Evolutionary conservation across 345 rosid genomes (phyloP).

Genomic region (Hevea brasiliensis): DNA sequence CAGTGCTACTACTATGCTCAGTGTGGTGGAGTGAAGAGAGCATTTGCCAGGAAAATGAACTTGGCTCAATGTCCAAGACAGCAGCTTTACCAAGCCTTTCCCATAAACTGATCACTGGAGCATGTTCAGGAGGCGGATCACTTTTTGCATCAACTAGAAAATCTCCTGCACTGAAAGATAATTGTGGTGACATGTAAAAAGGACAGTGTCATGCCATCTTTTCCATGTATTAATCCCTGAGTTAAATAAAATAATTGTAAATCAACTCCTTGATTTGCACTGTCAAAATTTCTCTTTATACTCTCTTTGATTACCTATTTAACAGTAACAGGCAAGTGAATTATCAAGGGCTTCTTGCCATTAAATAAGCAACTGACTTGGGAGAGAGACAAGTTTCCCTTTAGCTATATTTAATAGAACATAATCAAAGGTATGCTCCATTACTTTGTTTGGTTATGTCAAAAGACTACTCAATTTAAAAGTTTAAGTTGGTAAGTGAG

Average conservation of each 20-base stretch:
- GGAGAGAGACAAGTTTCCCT: no score
- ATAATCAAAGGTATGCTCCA: no score
- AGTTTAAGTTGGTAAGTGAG: no score
- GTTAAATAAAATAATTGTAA: not conserved
- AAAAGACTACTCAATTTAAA: no score
- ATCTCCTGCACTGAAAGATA: constrained; percentile 59
- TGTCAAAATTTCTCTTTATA: not conserved
- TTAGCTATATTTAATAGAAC: no score
- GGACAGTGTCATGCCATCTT: not conserved
- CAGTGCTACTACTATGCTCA: constrained; percentile 82
- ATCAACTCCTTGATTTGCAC: not conserved
- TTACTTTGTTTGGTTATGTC: no score
- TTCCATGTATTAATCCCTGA: not conserved
- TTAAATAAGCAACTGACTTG: not conserved
- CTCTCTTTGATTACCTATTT: not conserved
- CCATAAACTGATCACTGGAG: constrained; percentile 72
- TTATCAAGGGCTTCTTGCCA: not conserved
- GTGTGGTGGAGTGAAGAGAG: constrained; percentile 96
- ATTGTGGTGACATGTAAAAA: constrained; percentile 7
- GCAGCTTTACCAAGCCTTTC: constrained; percentile 88
- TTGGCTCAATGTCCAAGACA: constrained; percentile 62
- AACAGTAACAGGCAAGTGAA: not conserved
- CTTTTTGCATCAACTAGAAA: constrained; percentile 45
- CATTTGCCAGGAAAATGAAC: constrained; percentile 79
- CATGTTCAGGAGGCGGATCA: constrained; percentile 45